Conservation (phyloP, 805 yeast genomes). For the Candida krabiensis region DNA sequence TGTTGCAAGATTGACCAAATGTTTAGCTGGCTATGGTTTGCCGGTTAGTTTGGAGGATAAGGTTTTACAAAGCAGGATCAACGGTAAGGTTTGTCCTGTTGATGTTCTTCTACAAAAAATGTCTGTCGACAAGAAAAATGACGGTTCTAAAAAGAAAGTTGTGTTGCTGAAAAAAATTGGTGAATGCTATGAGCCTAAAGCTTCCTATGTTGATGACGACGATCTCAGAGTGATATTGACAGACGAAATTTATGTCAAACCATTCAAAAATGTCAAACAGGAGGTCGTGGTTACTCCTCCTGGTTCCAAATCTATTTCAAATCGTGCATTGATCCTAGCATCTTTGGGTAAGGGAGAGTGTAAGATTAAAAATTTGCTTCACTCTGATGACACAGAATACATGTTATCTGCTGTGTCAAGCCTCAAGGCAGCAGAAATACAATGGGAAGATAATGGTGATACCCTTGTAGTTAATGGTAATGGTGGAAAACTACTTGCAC, state of each 20-base stretch:
- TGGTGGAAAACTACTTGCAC: slow-evolving; percentile 72
- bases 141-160: slow-evolving; percentile 85
- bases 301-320: slow-evolving; percentile 95
- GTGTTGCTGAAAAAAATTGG: slow-evolving; percentile 86
- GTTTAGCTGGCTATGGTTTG: slow-evolving; percentile 80
- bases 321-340: slow-evolving; percentile 90
- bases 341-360: slow-evolving; percentile 88
- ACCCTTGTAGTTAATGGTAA: slow-evolving; percentile 83
- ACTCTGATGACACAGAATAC: slow-evolving; percentile 94
- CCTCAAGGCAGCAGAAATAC: slow-evolving; percentile 77
- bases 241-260: slow-evolving; percentile 71
- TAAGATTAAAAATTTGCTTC: slow-evolving; percentile 78
- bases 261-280: slow-evolving; percentile 43
- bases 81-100: slow-evolving; percentile 71
- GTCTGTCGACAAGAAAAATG: slow-evolving; percentile 97
- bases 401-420: slow-evolving; percentile 86
- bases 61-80: slow-evolving; percentile 65
- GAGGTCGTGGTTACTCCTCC: slow-evolving; percentile 72
- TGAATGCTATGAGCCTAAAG: slow-evolving; percentile 82
- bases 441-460: slow-evolving; percentile 87
- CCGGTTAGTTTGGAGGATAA: slow-evolving; percentile 80
- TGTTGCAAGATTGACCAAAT: slow-evolving; percentile 83
- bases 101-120: slow-evolving; percentile 74
- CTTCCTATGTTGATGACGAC: slow-evolving; percentile 78
- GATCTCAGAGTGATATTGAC: slow-evolving; percentile 81